Evolutionary conservation across 352 stramenopile species (phyloP), one percentile per base, ranked within the genome.

Genomic region (Pythium inflatum): DNA sequence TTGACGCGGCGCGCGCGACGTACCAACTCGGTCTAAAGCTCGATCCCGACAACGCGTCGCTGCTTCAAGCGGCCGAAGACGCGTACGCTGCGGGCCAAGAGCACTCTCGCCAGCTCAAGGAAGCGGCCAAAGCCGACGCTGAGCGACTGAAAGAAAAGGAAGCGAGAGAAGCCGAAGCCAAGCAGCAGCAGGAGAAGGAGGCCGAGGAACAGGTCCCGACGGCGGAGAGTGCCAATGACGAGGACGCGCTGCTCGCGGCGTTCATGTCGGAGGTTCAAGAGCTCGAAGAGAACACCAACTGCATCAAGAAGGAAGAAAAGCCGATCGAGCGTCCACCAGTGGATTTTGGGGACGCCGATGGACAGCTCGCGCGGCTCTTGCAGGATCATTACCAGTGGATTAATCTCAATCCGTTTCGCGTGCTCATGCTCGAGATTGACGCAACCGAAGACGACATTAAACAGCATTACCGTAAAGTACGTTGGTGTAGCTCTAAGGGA

Each of bases 371-470:
- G 48, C 71, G 86, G 11, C 62, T 95, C 22, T 61, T 94, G 64
- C 84, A 96, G 73, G 75, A 76, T 12, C 83, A 91, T 65, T 93
- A 82, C 67, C 73, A 87, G 69, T 97, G 90, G 90, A 93, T 94
- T 73, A 97, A 96, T 48, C 68, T 97, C n/a, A 97, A 97, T 30
- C 90, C 90, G 8, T 97, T 91, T 62, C 73, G 87, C 43, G 90
- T 97, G 31, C 76, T 97, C 25, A 96, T 97, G 90, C 80, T 97
- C 40, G 83, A 95, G 36, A 87, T 78, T 24, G 88, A 94, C 45
- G 90, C 90, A 5, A 90, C 85, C 1, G 87, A 96, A 28, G 90
- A 97, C 40, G 87, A 97, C 43, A 96, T 97, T 82, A 95, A 95
- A 70, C 88, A 96, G 78, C 88, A 95, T 75, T 97, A 97, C 46